Percentiles rank a stretch among this genome's conserved stretches.
phyloP scores from a whole-genome alignment of 2,329 filamentous ascomycete species.

The Leptoxyphium fumago region DNA sequence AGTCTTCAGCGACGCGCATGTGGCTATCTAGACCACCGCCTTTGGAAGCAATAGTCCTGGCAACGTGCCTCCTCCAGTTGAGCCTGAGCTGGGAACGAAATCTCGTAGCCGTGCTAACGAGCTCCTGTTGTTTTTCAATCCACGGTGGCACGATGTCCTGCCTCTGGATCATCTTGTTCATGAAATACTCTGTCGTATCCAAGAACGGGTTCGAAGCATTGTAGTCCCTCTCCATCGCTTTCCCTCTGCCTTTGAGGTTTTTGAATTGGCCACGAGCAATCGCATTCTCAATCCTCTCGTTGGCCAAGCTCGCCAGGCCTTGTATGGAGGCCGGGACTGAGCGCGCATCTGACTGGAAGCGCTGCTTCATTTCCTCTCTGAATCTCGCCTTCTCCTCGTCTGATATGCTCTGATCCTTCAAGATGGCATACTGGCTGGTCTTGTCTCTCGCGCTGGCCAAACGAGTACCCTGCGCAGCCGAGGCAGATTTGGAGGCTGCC shows the following conservation, averaged over 20 bases:
- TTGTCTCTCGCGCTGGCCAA: slow-evolving; percentile 45
- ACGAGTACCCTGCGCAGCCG: slow-evolving; percentile 30
- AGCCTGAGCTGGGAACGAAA: slow-evolving; percentile 63
- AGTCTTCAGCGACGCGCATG: slow-evolving; percentile 53
- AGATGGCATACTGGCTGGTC: slow-evolving; percentile 39
- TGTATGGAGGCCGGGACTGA: slow-evolving; percentile 61
- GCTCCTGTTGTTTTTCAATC: slow-evolving; percentile 97
- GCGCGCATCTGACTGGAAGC: slow-evolving; percentile 60
- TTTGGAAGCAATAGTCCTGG: slow-evolving; percentile 58
- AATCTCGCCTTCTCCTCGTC: slow-evolving; percentile 60
- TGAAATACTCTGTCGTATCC: slow-evolving; percentile 91
- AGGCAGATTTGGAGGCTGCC: slow-evolving; percentile 20
- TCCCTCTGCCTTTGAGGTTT: slow-evolving; percentile 60
- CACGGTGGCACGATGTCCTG: slow-evolving; percentile 93
- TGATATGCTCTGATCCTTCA: slow-evolving; percentile 43
- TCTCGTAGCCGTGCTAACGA: slow-evolving; percentile 50
- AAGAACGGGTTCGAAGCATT: slow-evolving; percentile 78
- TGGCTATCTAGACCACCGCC: slow-evolving; percentile 65
- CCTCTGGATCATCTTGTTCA: slow-evolving; percentile 96
- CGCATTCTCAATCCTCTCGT: slow-evolving; percentile 84
- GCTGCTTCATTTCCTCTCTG: slow-evolving; percentile 60
- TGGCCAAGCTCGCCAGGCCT: slow-evolving; percentile 70
- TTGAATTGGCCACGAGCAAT: slow-evolving; percentile 83
- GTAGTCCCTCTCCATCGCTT: slow-evolving; percentile 65
- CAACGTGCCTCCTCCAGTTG: slow-evolving; percentile 76